Percentiles rank a stretch among this genome's conserved stretches.
Evolutionary conservation across 257 asterid species (phyloP).

Genomic region (Primulina tabacum): DNA sequence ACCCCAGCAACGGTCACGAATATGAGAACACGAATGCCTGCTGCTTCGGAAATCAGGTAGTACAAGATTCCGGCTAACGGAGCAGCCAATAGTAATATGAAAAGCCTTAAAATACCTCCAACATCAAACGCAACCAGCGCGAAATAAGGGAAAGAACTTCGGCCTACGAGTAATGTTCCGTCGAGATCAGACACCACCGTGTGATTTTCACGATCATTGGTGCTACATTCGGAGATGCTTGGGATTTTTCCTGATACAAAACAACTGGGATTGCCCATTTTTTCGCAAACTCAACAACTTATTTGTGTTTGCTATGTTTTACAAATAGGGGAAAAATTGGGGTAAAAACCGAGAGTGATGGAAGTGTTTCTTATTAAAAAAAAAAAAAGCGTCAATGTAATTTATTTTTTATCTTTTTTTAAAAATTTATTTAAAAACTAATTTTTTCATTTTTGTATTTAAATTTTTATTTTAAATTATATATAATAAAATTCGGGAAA

Average conservation of each 20-base stretch:
- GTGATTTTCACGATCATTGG: slow-evolving; percentile 12
- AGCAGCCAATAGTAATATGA: slow-evolving; percentile 20
- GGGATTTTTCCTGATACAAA: slow-evolving; percentile 10
- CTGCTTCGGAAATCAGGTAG: slow-evolving; percentile 25
- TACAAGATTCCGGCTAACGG: slow-evolving; percentile 23
- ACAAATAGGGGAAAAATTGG: too few species aligned
- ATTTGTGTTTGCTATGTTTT: too few species aligned
- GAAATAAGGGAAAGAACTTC: slow-evolving; percentile 26
- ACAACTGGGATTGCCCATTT: not conserved
- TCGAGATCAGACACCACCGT: slow-evolving; percentile 25
- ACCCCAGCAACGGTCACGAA: slow-evolving; percentile 31
- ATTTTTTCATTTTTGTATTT: too few species aligned
- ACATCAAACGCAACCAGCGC: slow-evolving; percentile 32
- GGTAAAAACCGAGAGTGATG: too few species aligned
- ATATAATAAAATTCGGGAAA: too few species aligned
- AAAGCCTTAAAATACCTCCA: slow-evolving; percentile 27
- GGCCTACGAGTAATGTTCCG: slow-evolving; percentile 19
- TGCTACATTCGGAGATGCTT: slow-evolving; percentile 14
- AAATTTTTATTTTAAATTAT: too few species aligned
- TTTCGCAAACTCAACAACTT: not conserved
- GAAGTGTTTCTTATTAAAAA: too few species aligned
- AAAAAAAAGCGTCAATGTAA: too few species aligned
- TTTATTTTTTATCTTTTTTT: too few species aligned
- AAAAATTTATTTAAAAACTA: too few species aligned
- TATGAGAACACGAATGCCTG: slow-evolving; percentile 22